Percentiles rank a stretch among this genome's conserved stretches.
Conservation (phyloP, 495 filamentous ascomycete genomes). For the Zalerion maritima region DNA sequence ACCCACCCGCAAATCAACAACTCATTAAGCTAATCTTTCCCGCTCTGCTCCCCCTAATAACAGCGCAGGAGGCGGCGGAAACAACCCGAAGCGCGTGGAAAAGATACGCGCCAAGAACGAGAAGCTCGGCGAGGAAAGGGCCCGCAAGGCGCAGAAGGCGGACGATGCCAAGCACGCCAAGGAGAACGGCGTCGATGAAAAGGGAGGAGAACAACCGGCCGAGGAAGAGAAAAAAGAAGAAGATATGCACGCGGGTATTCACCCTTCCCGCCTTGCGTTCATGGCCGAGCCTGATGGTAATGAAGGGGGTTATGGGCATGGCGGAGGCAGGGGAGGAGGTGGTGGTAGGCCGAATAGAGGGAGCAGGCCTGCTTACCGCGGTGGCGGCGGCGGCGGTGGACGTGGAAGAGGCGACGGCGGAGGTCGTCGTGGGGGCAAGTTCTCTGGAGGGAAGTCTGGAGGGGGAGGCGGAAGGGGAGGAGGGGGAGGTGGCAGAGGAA, state of each 20-base stretch:
- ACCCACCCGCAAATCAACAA: not conserved
- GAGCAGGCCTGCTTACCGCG: conserved; percentile 6
- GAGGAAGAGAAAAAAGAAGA: conserved; percentile 17
- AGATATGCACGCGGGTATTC: conserved; percentile 7
- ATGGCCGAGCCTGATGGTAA: too few species aligned
- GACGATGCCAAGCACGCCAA: conserved; percentile 37
- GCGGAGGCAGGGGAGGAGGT: too few species aligned
- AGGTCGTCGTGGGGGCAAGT: too few species aligned
- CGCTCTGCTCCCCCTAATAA: conserved; percentile 2
- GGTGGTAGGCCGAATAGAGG: too few species aligned
- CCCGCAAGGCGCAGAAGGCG: conserved; percentile 28
- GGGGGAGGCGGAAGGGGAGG: too few species aligned
- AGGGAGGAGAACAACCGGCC: conserved; percentile 24
- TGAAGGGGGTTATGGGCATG: too few species aligned
- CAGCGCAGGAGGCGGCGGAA: conserved; percentile 71
- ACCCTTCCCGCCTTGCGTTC: conserved; percentile 15
- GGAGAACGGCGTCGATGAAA: too few species aligned
- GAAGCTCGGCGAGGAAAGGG: conserved; percentile 71
- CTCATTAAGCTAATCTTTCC: not conserved
- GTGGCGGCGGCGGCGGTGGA: conserved; percentile 4
- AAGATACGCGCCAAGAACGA: conserved; percentile 79
- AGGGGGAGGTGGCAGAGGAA: too few species aligned
- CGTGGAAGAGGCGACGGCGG: not conserved
- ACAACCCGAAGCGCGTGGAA: conserved; percentile 48
- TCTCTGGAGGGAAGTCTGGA: too few species aligned